Evolutionary conservation across 106 monocot species (phyloP).

Genomic region (Cymbidium sinense): DNA sequence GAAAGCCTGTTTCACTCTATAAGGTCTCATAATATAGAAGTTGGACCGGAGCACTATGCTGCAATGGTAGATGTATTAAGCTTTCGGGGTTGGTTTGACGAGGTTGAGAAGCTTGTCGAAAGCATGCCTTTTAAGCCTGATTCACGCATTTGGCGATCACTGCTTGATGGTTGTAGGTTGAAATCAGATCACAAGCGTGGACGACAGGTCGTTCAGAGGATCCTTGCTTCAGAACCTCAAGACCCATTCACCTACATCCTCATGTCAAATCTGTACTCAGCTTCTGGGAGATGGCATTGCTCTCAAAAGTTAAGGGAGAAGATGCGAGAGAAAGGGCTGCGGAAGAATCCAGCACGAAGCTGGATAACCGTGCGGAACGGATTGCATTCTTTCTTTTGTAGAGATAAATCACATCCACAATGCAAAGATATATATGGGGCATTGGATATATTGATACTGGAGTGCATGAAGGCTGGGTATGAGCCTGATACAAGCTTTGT

Average conservation of each 20-base stretch:
- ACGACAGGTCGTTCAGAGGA: conserved; percentile 27
- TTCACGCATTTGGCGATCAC: conserved; percentile 52
- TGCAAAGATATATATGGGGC: conserved; percentile 66
- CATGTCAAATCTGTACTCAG: conserved; percentile 66
- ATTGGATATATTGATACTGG: conserved; percentile 72
- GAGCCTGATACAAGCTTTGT: conserved; percentile 81
- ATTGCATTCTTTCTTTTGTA: conserved; percentile 61
- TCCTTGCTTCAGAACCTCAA: conserved; percentile 49
- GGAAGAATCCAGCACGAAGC: conserved; percentile 62
- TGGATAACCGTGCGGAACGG: conserved; percentile 46
- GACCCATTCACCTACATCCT: conserved; percentile 61
- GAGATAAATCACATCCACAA: conserved; percentile 64
- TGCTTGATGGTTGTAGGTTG: conserved; percentile 47
- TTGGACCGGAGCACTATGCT: conserved; percentile 70
- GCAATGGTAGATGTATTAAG: conserved; percentile 54
- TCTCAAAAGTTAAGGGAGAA: conserved; percentile 70
- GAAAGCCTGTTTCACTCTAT: conserved; percentile 45
- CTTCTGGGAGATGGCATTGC: conserved; percentile 87
- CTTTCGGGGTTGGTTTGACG: conserved; percentile 46
- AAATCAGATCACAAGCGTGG: conserved; percentile 32
- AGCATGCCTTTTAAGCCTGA: conserved; percentile 54
- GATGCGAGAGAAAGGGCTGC: conserved; percentile 65
- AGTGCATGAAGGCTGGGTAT: conserved; percentile 80
- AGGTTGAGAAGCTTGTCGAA: conserved; percentile 52
- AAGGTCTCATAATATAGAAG: conserved; percentile 32